phyloP scores from a whole-genome alignment of 2,329 filamentous ascomycete genomes.

The Xylaria hypoxylon region DNA sequence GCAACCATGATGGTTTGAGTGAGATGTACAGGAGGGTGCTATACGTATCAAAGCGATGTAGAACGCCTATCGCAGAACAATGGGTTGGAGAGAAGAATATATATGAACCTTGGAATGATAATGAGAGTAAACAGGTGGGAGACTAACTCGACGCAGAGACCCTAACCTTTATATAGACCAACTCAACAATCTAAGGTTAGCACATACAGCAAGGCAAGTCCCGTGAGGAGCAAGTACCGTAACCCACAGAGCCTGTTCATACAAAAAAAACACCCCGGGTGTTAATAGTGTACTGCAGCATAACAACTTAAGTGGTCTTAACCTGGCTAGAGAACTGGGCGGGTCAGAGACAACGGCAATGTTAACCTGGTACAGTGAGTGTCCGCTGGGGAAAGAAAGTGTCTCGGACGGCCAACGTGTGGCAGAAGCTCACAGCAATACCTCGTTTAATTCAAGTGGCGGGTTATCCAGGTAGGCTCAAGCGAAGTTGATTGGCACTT shows the following conservation, averaged over 20 bases:
- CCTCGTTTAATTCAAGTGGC: constrained; percentile 40
- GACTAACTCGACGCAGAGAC: constrained; percentile 33
- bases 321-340: constrained; percentile 30
- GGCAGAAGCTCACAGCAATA: constrained; percentile 21
- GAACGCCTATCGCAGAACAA: constrained; percentile 1
- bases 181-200: constrained; percentile 46
- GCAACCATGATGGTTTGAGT: constrained; percentile 17
- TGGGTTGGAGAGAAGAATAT: constrained; percentile 33
- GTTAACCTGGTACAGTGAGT: constrained; percentile 21
- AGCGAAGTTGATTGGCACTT: constrained; percentile 41
- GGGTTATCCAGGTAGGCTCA: constrained; percentile 35
- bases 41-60: constrained; percentile 20
- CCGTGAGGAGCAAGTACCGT: constrained; percentile 43
- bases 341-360: constrained; percentile 36
- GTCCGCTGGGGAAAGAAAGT: constrained; percentile 15
- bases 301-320: constrained; percentile 36
- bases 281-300: constrained; percentile 36
- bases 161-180: constrained; percentile 48
- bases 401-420: constrained; percentile 33
- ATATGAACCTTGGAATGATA: constrained; percentile 41
- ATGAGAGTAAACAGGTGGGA: constrained; percentile 36
- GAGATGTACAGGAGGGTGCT: constrained; percentile 14
- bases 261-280: constrained; percentile 45
- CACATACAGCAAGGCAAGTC: constrained; percentile 43
- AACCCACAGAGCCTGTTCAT: constrained; percentile 40